A percentile compares a stretch with the other conserved stretches of the same genome.
phyloP scores from a whole-genome alignment of 176 grass and related monocot species.

The Thalia dealbata region DNA sequence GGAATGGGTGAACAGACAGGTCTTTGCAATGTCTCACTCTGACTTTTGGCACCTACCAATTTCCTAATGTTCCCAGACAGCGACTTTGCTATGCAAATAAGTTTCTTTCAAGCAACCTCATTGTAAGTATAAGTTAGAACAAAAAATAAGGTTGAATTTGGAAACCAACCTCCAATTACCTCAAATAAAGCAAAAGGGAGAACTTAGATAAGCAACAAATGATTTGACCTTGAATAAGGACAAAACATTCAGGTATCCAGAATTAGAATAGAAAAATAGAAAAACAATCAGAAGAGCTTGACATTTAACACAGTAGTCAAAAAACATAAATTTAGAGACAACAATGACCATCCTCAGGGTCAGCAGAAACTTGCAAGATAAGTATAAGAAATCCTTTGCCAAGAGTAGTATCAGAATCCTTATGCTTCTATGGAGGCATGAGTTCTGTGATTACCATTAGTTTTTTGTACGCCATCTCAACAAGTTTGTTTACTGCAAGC shows the following conservation, averaged over 20 bases:
- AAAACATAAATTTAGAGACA: background rate
- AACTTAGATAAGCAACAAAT: background rate
- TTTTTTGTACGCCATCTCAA: slow-evolving; percentile 60
- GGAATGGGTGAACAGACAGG: too few species aligned
- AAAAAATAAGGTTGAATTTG: too few species aligned
- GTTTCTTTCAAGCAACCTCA: background rate
- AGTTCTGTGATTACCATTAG: slow-evolving; percentile 41
- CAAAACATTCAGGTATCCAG: background rate
- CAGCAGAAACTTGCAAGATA: background rate
- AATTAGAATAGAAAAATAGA: background rate
- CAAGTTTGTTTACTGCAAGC: slow-evolving; percentile 67
- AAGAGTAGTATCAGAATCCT: background rate
- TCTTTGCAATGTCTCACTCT: too few species aligned
- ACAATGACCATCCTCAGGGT: too few species aligned
- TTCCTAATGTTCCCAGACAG: too few species aligned
- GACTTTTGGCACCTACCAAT: too few species aligned
- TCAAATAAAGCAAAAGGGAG: background rate
- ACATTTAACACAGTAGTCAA: background rate
- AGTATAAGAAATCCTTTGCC: background rate
- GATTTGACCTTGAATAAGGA: background rate
- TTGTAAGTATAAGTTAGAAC: too few species aligned
- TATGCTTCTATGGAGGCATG: background rate
- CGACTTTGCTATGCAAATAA: background rate
- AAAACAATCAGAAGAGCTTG: background rate
- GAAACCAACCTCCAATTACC: too few species aligned